These are phyloP conservation scores for Lactifluus pinguis DNA, from an alignment of 768 basidiomycete genomes.

Conservation along the genomic window DNA sequence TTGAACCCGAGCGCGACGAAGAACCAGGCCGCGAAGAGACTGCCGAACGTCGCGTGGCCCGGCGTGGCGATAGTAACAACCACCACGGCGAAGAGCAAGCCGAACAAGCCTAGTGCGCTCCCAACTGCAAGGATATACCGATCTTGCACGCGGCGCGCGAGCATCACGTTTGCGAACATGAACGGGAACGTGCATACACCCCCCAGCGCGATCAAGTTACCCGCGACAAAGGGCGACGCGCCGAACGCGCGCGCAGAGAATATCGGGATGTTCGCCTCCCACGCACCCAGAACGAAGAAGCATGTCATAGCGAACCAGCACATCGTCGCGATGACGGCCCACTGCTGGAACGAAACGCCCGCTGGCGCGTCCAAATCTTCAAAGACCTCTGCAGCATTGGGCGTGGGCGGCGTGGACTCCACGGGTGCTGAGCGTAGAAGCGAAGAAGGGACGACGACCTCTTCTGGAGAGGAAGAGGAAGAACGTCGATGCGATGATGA, in stretches of 20 bases:
- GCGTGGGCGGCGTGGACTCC: too few species aligned
- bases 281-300: constrained; percentile 61
- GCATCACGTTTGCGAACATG: constrained; percentile 50
- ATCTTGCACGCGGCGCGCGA: constrained; percentile 52
- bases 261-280: constrained; percentile 62
- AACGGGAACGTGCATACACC: constrained; percentile 56
- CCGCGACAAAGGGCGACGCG: constrained; percentile 55
- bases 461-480: neutral
- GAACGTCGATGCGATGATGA: neutral
- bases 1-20: constrained; percentile 65
- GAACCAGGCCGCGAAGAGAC: constrained; percentile 42
- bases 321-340: constrained; percentile 52
- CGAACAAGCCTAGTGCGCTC: constrained; percentile 39
- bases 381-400: neutral
- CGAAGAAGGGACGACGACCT: neutral
- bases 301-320: constrained; percentile 64
- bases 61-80: constrained; percentile 29
- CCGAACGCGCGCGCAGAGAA: constrained; percentile 42
- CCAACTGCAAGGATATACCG: constrained; percentile 49
- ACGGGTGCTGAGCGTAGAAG: neutral
- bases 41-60: constrained; percentile 36
- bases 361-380: constrained; percentile 1
- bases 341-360: constrained; percentile 28
- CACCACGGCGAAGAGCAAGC: constrained; percentile 42
- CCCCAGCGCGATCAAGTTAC: constrained; percentile 63